These are phyloP conservation scores for Agastache rugosa DNA, from an alignment of 257 asterid species.

Conservation along the genomic window DNA sequence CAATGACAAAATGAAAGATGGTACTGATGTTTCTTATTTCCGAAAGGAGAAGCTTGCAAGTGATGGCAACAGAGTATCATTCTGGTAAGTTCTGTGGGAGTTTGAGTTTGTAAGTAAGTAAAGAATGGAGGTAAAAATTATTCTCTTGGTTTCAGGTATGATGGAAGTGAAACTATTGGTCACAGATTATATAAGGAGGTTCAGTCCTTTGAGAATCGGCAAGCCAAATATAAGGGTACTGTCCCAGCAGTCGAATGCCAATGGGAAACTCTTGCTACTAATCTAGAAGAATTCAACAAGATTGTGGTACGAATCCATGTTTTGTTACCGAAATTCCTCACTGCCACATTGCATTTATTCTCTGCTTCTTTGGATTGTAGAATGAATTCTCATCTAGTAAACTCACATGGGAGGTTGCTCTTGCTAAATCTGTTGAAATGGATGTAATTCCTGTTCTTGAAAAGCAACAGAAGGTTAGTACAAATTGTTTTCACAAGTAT, in stretches of 20 bases:
- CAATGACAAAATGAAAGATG: conserved; percentile 58
- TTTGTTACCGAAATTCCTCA: conserved; percentile 28
- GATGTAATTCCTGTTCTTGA: conserved; percentile 71
- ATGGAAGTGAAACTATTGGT: conserved; percentile 69
- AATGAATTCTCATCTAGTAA: conserved; percentile 60
- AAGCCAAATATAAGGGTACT: conserved; percentile 41
- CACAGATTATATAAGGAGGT: conserved; percentile 88
- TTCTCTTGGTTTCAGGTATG: conserved; percentile 65
- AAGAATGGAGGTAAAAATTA: conserved; percentile 30
- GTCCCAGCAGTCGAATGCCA: conserved; percentile 45
- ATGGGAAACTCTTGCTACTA: conserved; percentile 93
- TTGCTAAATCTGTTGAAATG: conserved; percentile 56
- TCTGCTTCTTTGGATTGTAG: conserved; percentile 52
- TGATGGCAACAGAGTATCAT: conserved; percentile 62
- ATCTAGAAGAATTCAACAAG: conserved; percentile 73
- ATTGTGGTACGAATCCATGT: conserved; percentile 59
- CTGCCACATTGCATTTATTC: conserved; percentile 33
- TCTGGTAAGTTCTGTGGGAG: conserved; percentile 59
- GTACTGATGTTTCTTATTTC: conserved; percentile 56
- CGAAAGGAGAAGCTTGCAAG: conserved; percentile 72
- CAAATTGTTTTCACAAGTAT: conserved; percentile 18
- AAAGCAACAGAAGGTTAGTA: conserved; percentile 72
- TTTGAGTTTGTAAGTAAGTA: conserved; percentile 26
- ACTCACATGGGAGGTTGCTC: conserved; percentile 64
- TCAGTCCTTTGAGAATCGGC: conserved; percentile 36